Evolutionary conservation across 257 asterid species (phyloP).

Genomic region (Solanum chiquidenum): DNA sequence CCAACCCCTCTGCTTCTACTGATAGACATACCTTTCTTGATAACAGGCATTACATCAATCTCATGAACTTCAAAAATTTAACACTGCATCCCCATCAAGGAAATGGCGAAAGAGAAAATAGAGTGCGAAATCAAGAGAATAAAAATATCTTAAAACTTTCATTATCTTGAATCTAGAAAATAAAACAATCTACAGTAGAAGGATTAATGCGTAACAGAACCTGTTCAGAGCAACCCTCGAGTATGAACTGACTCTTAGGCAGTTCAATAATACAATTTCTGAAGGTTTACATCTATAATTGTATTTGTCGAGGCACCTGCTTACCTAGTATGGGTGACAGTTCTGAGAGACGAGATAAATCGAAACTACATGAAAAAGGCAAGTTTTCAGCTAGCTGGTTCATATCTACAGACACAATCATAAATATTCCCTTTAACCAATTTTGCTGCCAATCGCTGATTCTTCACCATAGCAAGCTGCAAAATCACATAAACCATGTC

Average conservation of each 20-base stretch:
- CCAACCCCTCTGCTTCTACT: neutral
- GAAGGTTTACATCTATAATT: neutral
- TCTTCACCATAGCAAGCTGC: conserved; percentile 98
- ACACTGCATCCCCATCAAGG: neutral
- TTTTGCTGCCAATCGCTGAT: conserved; percentile 84
- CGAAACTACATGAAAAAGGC: neutral
- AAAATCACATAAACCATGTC: neutral
- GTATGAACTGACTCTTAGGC: neutral
- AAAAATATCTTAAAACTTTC: neutral
- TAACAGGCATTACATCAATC: neutral
- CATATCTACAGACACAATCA: conserved; percentile 85
- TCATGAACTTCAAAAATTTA: neutral
- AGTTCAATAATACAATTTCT: neutral
- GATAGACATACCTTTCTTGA: neutral
- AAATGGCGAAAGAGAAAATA: neutral
- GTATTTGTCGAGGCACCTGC: neutral
- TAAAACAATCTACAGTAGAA: neutral
- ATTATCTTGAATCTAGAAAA: neutral
- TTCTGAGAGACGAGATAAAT: neutral
- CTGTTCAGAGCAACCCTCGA: neutral
- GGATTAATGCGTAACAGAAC: neutral
- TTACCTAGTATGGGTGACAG: neutral
- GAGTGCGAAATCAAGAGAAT: neutral
- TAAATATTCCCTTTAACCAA: conserved; percentile 74
- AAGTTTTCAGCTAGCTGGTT: conserved; percentile 37